Evolutionary conservation across 2,329 filamentous ascomycete genomes (phyloP), one percentile per base, ranked within the genome.

Genomic region (Mycocentrospora acerina): DNA sequence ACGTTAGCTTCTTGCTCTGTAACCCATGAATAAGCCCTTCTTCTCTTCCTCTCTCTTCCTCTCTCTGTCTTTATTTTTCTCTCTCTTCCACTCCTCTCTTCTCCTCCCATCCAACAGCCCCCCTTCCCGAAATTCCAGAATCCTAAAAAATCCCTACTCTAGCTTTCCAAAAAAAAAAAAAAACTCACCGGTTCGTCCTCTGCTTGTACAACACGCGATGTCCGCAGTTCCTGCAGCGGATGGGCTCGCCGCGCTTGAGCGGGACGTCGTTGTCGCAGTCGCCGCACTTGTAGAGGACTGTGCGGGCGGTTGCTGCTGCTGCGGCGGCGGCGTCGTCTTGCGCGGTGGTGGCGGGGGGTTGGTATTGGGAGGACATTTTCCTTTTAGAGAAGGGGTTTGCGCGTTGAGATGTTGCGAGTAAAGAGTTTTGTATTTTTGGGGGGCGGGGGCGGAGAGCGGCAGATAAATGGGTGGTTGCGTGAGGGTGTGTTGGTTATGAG

Each of bases 201-300:
- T 96, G 88, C 81, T 98, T 98, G 73, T 97, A 97, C 54, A 98
- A 73, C 46, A 98, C 90, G 52, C 93, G 84, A 62, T 95, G 93
- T 7, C 93, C 93, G 69, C 93, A 98, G 71, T 90, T 87, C 69
- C 88, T 86, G 77, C 90, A 95, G 18, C 88, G 79, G 54, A 95
- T 91, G 24, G 85, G 83, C 59, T 93, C 88, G 47, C 82, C 85
- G 53, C 84, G 81, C 69, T 86, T 85, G 55, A 95, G 74, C 13
- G 80, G 77, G 29, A 91, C 86, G 56, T 86, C 85, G 47, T 80
- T 76, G 43, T 86, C 88, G 75, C 89, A 95, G 72, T 94, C 88
- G 64, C 88, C 89, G 74, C 88, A 95, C 24, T 71, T 64, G 66
- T 77, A 77, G 45, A 68, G 61, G 13, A 76, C 72, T 30, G 70